Conservation (phyloP, 495 filamentous ascomycete genomes). For the Trichoderma reesei region DNA sequence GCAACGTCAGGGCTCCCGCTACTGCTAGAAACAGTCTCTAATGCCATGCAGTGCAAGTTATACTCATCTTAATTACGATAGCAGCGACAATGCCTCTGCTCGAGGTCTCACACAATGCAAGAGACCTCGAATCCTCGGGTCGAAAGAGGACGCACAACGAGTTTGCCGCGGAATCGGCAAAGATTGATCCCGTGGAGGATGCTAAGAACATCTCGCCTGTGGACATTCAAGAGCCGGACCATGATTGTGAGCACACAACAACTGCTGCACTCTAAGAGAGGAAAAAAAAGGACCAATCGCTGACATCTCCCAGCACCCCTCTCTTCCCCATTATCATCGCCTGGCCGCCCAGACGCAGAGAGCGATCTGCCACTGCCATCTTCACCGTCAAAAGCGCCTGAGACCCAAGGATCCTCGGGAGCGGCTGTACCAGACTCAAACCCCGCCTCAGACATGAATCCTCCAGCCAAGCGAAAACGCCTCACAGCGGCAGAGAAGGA, state of each 20-base stretch:
- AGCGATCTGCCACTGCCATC: background rate
- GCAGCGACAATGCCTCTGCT: conserved; percentile 27
- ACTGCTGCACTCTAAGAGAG: no score
- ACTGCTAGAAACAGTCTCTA: background rate
- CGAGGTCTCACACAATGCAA: conserved; percentile 26
- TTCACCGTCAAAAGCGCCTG: background rate
- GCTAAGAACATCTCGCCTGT: background rate
- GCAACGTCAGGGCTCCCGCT: background rate
- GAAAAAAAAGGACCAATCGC: no score
- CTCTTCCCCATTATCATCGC: background rate
- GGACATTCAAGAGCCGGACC: conserved; percentile 3
- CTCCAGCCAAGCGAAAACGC: conserved; percentile 34
- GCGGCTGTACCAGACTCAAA: background rate
- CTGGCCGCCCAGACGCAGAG: background rate
- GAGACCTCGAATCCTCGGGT: conserved; percentile 21
- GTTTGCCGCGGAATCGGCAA: conserved; percentile 18
- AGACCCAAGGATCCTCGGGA: background rate
- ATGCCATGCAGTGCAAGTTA: background rate
- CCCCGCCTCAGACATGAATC: conserved; percentile 30
- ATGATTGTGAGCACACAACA: background rate
- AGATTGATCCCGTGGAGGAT: background rate
- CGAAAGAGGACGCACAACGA: conserved; percentile 30
- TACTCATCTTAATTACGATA: background rate
- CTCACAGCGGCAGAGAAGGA: conserved; percentile 32
- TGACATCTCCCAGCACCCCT: background rate